These are phyloP conservation scores for Neurospora sp. DNA, from an alignment of 495 filamentous ascomycete genomes.

Conservation along the genomic window DNA sequence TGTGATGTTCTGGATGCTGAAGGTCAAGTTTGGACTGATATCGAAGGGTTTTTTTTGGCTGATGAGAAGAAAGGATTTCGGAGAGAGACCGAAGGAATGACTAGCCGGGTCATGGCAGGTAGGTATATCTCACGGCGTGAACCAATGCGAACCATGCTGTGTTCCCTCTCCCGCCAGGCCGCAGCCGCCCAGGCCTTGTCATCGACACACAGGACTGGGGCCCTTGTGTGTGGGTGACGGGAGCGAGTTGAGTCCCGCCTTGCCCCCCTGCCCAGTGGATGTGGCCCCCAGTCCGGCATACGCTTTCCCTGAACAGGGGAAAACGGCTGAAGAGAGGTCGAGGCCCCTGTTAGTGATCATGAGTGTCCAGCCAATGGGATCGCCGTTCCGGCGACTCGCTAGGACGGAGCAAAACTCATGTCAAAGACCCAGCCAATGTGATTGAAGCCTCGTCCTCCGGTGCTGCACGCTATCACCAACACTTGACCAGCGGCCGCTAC, in stretches of 20 bases:
- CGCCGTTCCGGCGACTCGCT: constrained; percentile 17
- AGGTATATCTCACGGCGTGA: neutral
- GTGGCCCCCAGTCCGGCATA: neutral
- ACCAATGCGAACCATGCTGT: neutral
- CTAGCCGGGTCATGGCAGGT: neutral
- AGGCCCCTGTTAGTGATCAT: constrained; percentile 17
- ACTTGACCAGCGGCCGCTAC: neutral
- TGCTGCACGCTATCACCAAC: constrained; percentile 6
- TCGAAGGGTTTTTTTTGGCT: neutral
- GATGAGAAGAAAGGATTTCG: neutral
- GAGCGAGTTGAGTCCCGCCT: neutral
- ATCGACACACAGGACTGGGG: constrained; percentile 4
- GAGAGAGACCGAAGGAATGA: neutral
- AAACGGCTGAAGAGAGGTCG: constrained; percentile 12
- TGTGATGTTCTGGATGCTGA: neutral
- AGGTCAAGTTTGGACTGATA: neutral
- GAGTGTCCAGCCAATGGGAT: constrained; percentile 15
- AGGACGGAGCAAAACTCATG: constrained; percentile 15
- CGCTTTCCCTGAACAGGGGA: constrained; percentile 7
- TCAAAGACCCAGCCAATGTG: constrained; percentile 13
- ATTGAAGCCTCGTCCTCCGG: neutral
- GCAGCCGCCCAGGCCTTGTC: neutral
- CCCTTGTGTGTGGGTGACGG: neutral
- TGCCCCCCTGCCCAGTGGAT: neutral
- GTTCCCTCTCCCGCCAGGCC: neutral